Conservation (phyloP, 2,329 filamentous ascomycete species). For the Calonectria pseudoreteaudii region DNA sequence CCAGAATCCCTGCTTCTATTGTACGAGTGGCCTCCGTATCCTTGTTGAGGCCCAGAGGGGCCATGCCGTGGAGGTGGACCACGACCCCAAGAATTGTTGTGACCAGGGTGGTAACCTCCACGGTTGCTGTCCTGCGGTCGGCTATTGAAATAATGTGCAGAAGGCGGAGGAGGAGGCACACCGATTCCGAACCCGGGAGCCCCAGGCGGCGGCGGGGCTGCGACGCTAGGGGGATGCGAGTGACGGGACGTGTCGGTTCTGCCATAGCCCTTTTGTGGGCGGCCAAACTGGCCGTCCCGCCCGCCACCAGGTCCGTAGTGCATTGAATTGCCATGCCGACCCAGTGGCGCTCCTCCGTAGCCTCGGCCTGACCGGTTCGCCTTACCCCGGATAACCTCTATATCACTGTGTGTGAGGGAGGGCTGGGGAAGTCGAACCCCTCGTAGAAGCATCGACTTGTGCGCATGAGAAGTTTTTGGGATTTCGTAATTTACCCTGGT, state of each 20-base stretch:
- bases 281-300: conserved; percentile 34
- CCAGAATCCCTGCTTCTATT: conserved; percentile 34
- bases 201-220: conserved; percentile 49
- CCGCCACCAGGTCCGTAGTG: conserved; percentile 44
- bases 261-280: conserved; percentile 37
- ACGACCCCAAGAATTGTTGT: conserved; percentile 31
- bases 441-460: conserved; percentile 94
- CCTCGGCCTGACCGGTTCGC: conserved; percentile 61
- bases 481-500: conserved; percentile 86
- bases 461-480: conserved; percentile 76
- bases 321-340: conserved; percentile 42
- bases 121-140: conserved; percentile 29
- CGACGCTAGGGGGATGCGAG: conserved; percentile 28
- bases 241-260: conserved; percentile 30
- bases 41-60: conserved; percentile 32
- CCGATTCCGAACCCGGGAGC: conserved; percentile 49
- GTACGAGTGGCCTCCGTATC: conserved; percentile 32
- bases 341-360: conserved; percentile 42
- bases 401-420: conserved; percentile 80
- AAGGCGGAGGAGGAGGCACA: conserved; percentile 48
- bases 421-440: conserved; percentile 81
- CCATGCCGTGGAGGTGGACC: conserved; percentile 30
- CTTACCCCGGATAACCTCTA: conserved; percentile 77
- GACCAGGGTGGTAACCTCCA: conserved; percentile 31
- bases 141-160: conserved; percentile 38